Base-by-base conservation (phyloP, 208 protist genomes). In the Leishmania lainsoni region DNA sequence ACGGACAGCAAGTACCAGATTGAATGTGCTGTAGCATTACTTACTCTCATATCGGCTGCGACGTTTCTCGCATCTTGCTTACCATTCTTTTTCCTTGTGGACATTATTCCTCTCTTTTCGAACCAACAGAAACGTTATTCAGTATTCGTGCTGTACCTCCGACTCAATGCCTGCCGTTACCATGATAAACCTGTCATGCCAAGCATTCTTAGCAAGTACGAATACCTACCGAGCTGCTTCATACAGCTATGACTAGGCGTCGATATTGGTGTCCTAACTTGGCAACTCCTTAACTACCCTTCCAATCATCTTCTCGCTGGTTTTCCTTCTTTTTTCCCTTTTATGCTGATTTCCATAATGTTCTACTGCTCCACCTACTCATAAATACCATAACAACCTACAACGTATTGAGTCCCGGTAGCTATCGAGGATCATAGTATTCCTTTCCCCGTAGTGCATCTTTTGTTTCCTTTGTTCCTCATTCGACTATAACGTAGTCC, bases 401-500 rank as follows among this genome's bases (percentile, higher is more conserved):
- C 16, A 35, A 48, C 51, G 80, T 52, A 73, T 52, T 49, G 45
- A 42, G 16, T 61, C 29, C 8, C 17, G 29, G 32, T 45, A 61
- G 71, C 71, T 29, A n/a, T 45, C 32, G 45, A 59, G 39, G 32
- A 76, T 26, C 56, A 48, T 61, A 76, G 75, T 61, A 76, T 39
- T 32, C n/a, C n/a, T 66, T n/a, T 48, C 69, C 58, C 75, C 17
- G 32, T 78, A 77, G 54, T 75, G 52, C 73, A 77, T 9, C 54
- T 49, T 63, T 63, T 54, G 68, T 32, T 42, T 48, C 16, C 39
- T 63, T 75, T 58, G 63, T 45, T 71, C 58, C 49, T 68, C 65
- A 73, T 77, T 68, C 39, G 77, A 79, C 52, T 51, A 54, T 79
- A 77, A 75, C 48, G 16, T 51, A 61, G 75, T 74, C 58, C 8